These are phyloP conservation scores for Symbiotaphrina buchneri DNA, from an alignment of 495 filamentous ascomycete species.

Conservation along the genomic window DNA sequence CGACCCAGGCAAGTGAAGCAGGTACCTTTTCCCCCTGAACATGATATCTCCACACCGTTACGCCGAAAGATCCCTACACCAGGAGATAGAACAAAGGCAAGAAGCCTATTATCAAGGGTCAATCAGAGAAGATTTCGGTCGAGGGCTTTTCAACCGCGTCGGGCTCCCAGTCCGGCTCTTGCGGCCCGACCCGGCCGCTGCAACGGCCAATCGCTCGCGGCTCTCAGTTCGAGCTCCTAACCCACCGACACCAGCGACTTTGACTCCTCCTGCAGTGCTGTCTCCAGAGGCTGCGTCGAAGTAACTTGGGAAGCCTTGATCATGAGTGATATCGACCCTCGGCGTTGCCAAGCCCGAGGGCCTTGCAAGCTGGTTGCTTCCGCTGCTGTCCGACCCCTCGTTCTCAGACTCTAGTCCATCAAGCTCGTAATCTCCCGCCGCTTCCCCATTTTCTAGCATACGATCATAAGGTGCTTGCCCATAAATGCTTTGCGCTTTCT, in stretches of 20 bases:
- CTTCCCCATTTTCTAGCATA: slow-evolving; percentile 58
- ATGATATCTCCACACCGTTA: too few species aligned
- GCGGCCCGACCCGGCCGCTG: slow-evolving; percentile 22
- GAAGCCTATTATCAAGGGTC: background rate
- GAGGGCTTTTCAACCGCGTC: slow-evolving; percentile 38
- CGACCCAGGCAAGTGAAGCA: too few species aligned
- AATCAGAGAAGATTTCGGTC: slow-evolving; percentile 12
- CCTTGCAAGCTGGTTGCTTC: slow-evolving; percentile 18
- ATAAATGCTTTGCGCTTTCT: slow-evolving; percentile 13
- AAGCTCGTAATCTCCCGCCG: slow-evolving; percentile 43
- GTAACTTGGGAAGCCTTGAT: slow-evolving; percentile 7
- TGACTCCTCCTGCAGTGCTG: slow-evolving; percentile 3
- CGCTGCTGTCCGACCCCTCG: slow-evolving; percentile 25
- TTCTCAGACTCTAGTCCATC: slow-evolving; percentile 34
- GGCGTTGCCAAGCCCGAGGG: slow-evolving; percentile 43
- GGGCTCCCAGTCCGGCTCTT: slow-evolving; percentile 42
- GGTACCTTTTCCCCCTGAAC: too few species aligned
- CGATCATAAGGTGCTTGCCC: slow-evolving; percentile 45
- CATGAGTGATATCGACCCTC: slow-evolving; percentile 11
- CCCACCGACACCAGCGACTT: slow-evolving; percentile 21
- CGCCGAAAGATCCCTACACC: too few species aligned
- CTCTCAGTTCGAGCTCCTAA: slow-evolving; percentile 63
- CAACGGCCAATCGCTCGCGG: slow-evolving; percentile 38
- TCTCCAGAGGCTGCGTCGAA: slow-evolving; percentile 3
- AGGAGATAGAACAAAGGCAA: too few species aligned